These are phyloP conservation scores for Cephalotrichum gorgonifer DNA, from an alignment of 2,329 filamentous ascomycete genomes.

Conservation along the genomic window DNA sequence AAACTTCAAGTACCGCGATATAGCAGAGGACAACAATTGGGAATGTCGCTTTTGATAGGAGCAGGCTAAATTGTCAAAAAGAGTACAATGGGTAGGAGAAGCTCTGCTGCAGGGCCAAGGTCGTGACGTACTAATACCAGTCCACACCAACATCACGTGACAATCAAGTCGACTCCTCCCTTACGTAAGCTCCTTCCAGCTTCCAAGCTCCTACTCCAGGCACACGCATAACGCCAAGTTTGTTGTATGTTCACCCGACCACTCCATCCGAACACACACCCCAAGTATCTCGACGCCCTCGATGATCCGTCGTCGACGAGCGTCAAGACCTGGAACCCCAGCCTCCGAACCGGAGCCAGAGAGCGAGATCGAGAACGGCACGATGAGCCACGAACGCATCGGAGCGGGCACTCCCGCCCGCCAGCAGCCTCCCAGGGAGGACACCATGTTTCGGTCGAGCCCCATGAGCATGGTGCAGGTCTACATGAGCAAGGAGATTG, in stretches of 20 bases:
- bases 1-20: too few species aligned
- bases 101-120: too few species aligned
- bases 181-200: background rate
- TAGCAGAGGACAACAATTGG: too few species aligned
- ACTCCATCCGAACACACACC: background rate
- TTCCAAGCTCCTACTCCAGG: background rate
- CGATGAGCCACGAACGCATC: background rate
- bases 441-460: conserved; percentile 99
- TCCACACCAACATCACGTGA: too few species aligned
- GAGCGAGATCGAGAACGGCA: background rate
- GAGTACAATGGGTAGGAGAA: too few species aligned
- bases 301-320: conserved; percentile 6
- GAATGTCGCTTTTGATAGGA: too few species aligned
- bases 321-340: conserved; percentile 4
- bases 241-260: background rate
- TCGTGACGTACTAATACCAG: background rate
- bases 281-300: conserved; percentile 1
- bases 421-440: conserved; percentile 33
- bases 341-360: background rate
- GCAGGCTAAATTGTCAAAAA: too few species aligned
- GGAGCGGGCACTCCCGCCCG: background rate
- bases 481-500: conserved; percentile 98
- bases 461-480: conserved; percentile 99
- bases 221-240: background rate
- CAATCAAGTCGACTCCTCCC: too few species aligned